Conservation (phyloP, 192 early-diverging fungal genomes). For the Cetraspora pellucida region DNA sequence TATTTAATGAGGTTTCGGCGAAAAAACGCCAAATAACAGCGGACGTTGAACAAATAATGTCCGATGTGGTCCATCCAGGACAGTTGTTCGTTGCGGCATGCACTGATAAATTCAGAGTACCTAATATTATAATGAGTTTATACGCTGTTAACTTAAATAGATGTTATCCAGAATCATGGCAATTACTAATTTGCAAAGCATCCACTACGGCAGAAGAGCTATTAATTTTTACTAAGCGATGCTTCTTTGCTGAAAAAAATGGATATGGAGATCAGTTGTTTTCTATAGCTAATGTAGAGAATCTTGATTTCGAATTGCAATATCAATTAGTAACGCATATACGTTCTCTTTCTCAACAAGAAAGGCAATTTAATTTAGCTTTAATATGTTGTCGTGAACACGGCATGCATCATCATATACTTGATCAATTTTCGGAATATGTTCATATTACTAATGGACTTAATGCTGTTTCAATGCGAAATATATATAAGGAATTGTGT, state of each 20-base stretch:
- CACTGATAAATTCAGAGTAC: slow-evolving; percentile 26
- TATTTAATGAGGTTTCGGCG: neutral
- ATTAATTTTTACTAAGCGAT: slow-evolving; percentile 25
- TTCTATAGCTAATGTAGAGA: slow-evolving; percentile 35
- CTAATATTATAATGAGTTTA: slow-evolving; percentile 35
- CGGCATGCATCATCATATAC: slow-evolving; percentile 33
- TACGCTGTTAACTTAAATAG: slow-evolving; percentile 24
- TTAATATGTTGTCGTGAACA: slow-evolving; percentile 32
- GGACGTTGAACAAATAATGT: neutral
- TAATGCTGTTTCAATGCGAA: slow-evolving; percentile 12
- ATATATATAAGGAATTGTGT: slow-evolving; percentile 26
- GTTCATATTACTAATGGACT: slow-evolving; percentile 30
- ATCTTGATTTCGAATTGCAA: slow-evolving; percentile 36
- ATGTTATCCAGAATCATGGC: slow-evolving; percentile 34
- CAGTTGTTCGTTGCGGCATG: slow-evolving; percentile 36
- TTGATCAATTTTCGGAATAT: slow-evolving; percentile 35
- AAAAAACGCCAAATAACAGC: neutral
- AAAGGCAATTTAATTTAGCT: slow-evolving; percentile 10
- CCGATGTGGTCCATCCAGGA: slow-evolving; percentile 29
- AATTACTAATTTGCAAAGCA: slow-evolving; percentile 29
- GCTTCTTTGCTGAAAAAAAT: slow-evolving; percentile 33
- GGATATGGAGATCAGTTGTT: slow-evolving; percentile 15
- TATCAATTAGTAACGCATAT: slow-evolving; percentile 26
- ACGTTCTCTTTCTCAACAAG: neutral
- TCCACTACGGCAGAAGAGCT: slow-evolving; percentile 36